Conservation (phyloP, 2,329 filamentous ascomycete genomes). For the Grosmannia penicillata region DNA sequence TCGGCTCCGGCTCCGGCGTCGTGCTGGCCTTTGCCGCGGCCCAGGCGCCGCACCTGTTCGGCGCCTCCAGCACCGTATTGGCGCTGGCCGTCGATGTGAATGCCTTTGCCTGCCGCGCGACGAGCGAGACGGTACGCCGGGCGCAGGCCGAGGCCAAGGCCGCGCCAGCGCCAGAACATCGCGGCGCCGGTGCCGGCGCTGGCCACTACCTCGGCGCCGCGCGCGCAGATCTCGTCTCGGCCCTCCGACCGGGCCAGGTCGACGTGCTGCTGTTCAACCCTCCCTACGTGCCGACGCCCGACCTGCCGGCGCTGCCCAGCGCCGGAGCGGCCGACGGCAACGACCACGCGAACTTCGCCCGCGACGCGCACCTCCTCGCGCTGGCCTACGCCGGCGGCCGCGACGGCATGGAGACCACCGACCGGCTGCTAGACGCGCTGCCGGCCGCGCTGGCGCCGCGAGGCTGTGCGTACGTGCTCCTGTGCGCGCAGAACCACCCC, state of each 20-base stretch:
- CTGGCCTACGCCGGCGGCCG: conserved; percentile 78
- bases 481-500: conserved; percentile 85
- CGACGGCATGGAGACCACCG: conserved; percentile 90
- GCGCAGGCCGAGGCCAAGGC: too few species aligned
- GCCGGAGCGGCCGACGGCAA: conserved; percentile 13
- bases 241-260: conserved; percentile 43
- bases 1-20: conserved; percentile 84
- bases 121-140: conserved; percentile 49
- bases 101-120: conserved; percentile 64
- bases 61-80: conserved; percentile 42
- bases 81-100: conserved; percentile 77
- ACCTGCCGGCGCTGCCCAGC: conserved; percentile 37
- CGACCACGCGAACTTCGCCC: conserved; percentile 45
- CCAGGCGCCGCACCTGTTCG: conserved; percentile 59
- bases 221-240: conserved; percentile 53
- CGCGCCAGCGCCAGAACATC: too few species aligned
- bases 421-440: conserved; percentile 58
- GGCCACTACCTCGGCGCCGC: conserved; percentile 49
- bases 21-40: conserved; percentile 80
- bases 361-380: conserved; percentile 69
- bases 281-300: conserved; percentile 81
- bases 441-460: conserved; percentile 45
- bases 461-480: conserved; percentile 76
- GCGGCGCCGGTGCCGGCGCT: conserved; percentile 20
- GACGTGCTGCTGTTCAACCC: conserved; percentile 94